Evolutionary conservation across 2,329 filamentous ascomycete genomes (phyloP).

Genomic region (Myrmaecium sp.): DNA sequence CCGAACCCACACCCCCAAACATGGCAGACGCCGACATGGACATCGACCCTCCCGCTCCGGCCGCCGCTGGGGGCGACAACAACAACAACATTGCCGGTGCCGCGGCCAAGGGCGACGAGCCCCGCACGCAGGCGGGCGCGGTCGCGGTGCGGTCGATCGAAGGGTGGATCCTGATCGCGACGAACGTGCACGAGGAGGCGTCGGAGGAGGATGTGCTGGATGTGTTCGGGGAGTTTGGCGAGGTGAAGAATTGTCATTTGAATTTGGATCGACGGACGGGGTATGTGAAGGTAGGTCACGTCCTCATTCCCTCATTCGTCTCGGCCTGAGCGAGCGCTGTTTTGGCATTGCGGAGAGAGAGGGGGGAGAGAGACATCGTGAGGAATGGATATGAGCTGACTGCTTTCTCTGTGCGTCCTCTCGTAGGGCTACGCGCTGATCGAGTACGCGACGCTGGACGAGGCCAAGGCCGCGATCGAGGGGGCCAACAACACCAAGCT

Average conservation of each 20-base stretch:
- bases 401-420: neutral
- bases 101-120: constrained; percentile 38
- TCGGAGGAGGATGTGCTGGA: constrained; percentile 71
- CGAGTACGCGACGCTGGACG: constrained; percentile 63
- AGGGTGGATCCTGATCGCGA: constrained; percentile 77
- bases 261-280: constrained; percentile 70
- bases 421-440: constrained; percentile 72
- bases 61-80: neutral
- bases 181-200: constrained; percentile 76
- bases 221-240: constrained; percentile 66
- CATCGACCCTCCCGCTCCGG: constrained; percentile 1
- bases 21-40: constrained; percentile 4
- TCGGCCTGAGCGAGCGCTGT: too few species aligned
- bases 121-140: constrained; percentile 56
- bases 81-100: neutral
- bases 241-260: constrained; percentile 74
- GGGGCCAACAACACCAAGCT: constrained; percentile 62
- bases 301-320: neutral
- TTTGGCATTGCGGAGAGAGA: too few species aligned
- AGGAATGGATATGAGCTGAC: neutral
- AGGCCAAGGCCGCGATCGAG: constrained; percentile 68
- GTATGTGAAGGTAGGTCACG: constrained; percentile 56
- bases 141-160: constrained; percentile 75
- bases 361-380: too few species aligned
- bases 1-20: constrained; percentile 1